Evolutionary conservation across 805 yeast genomes (phyloP).

Genomic region (Hanseniaspora mollemarum): DNA sequence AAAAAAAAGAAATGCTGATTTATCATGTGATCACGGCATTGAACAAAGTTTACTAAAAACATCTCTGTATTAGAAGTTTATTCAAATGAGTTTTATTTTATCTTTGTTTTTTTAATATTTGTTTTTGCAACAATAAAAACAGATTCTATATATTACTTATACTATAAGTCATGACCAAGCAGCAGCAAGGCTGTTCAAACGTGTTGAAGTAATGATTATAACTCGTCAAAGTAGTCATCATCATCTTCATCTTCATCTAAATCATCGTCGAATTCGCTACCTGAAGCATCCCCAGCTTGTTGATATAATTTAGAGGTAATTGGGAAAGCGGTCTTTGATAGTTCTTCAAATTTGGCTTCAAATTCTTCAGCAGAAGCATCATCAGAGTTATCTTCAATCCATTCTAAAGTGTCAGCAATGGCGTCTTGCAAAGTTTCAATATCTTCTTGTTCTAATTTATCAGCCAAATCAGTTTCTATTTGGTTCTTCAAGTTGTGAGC

Average conservation of each 20-base stretch:
- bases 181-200: too few relatives aligned
- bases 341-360: slow-evolving; percentile 78
- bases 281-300: slow-evolving; percentile 40
- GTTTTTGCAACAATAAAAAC: too few relatives aligned
- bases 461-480: slow-evolving; percentile 50
- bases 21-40: not conserved
- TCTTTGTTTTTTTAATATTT: too few relatives aligned
- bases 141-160: too few relatives aligned
- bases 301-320: slow-evolving; percentile 79
- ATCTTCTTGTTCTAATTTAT: slow-evolving; percentile 79
- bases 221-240: slow-evolving; percentile 54
- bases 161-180: too few relatives aligned
- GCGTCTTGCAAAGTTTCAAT: slow-evolving; percentile 82
- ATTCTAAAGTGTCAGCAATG: slow-evolving; percentile 70
- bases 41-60: not conserved
- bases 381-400: slow-evolving; percentile 78
- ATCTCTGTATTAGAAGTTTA: too few relatives aligned
- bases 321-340: slow-evolving; percentile 77
- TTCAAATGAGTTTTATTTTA: too few relatives aligned
- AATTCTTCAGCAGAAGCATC: slow-evolving; percentile 85
- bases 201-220: slow-evolving; percentile 32
- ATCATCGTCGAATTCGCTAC: slow-evolving; percentile 35
- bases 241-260: slow-evolving; percentile 47
- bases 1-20: not conserved
- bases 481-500: slow-evolving; percentile 73